Conservation (phyloP, 805 yeast genomes). For the Lipomyces japonicus region DNA sequence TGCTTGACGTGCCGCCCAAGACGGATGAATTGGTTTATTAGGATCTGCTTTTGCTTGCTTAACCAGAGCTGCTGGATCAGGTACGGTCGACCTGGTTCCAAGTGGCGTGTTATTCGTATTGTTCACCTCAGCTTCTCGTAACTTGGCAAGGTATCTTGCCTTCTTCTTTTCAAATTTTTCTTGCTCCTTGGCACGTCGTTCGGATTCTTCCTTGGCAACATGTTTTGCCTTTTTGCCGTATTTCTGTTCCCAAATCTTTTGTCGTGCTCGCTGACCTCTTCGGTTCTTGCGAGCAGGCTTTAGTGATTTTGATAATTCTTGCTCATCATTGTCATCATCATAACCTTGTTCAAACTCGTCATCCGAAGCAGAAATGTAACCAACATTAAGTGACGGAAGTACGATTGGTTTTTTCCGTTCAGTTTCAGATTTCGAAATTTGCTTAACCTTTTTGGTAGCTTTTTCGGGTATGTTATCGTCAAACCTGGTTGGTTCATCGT, state of each 20-base stretch:
- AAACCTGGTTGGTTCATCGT: not conserved
- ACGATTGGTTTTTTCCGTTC: conserved; percentile 28
- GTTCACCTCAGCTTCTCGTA: conserved; percentile 6
- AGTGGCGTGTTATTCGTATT: conserved; percentile 4
- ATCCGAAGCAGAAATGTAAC: conserved; percentile 75
- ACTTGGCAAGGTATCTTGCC: conserved; percentile 38
- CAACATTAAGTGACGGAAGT: conserved; percentile 70
- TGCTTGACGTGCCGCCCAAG: conserved; percentile 88
- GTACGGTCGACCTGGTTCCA: too few species aligned
- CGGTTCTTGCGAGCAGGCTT: conserved; percentile 64
- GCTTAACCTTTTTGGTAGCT: conserved; percentile 20
- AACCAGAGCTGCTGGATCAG: not conserved
- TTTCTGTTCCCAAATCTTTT: conserved; percentile 92
- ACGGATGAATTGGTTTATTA: conserved; percentile 70
- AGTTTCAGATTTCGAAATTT: not conserved
- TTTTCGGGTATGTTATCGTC: too few species aligned
- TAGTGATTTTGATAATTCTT: conserved; percentile 27
- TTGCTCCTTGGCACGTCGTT: conserved; percentile 55
- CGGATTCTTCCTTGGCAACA: conserved; percentile 60
- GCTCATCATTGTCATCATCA: conserved; percentile 38
- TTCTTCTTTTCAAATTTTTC: conserved; percentile 66
- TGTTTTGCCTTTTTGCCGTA: conserved; percentile 84
- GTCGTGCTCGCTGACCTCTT: conserved; percentile 96
- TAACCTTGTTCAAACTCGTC: conserved; percentile 38
- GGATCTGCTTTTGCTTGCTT: not conserved